phyloP scores from a whole-genome alignment of 192 early-diverging fungal genomes.

The Jimgerdemannia flammicorona region DNA sequence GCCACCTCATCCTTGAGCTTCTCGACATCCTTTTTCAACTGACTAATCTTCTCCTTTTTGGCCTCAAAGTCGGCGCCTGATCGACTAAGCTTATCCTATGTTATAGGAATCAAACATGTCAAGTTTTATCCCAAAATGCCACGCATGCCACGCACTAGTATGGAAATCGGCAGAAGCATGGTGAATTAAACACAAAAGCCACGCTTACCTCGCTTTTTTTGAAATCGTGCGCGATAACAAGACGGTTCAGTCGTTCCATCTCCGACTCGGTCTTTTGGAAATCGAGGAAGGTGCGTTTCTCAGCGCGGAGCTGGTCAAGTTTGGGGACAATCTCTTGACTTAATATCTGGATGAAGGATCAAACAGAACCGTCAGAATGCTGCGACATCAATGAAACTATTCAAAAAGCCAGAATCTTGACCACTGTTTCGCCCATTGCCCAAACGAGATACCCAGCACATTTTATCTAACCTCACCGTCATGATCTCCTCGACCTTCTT shows the following conservation, averaged over 20 bases:
- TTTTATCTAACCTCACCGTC: conserved; percentile 28
- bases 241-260: conserved; percentile 75
- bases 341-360: conserved; percentile 53
- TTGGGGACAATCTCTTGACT: conserved; percentile 90
- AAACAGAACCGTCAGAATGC: too few relatives aligned
- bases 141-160: too few relatives aligned
- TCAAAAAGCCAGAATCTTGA: too few relatives aligned
- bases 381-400: too few relatives aligned
- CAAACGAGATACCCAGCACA: too few relatives aligned
- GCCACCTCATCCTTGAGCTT: conserved; percentile 60
- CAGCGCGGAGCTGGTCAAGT: conserved; percentile 80
- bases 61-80: conserved; percentile 31
- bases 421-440: too few relatives aligned
- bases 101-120: not conserved
- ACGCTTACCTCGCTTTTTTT: conserved; percentile 58
- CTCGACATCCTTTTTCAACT: conserved; percentile 34
- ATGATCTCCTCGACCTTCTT: conserved; percentile 92
- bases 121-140: not conserved
- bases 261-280: conserved; percentile 92
- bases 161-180: too few relatives aligned
- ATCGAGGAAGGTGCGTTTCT: conserved; percentile 87
- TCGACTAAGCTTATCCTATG: conserved; percentile 32
- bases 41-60: conserved; percentile 25
- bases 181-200: not conserved
- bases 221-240: conserved; percentile 86